Evolutionary conservation across 2,329 filamentous ascomycete genomes (phyloP), one percentile per base, ranked within the genome.

Genomic region (Lojkania enalia): DNA sequence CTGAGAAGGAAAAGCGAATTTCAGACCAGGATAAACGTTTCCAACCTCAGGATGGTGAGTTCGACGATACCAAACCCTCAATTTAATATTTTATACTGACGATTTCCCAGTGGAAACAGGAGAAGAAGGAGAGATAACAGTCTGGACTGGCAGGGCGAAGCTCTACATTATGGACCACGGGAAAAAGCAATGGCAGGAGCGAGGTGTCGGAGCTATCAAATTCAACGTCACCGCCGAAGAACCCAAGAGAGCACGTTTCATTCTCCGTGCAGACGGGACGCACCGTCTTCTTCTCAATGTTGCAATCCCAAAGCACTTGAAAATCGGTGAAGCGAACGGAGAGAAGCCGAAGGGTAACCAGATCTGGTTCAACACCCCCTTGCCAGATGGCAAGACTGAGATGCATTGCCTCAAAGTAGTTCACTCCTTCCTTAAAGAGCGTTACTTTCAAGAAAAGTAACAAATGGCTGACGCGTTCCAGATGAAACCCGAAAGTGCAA

Each of bases 251-350:
- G 80, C 86, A 18, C 86, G 92, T 31, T 81, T 97, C 54, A 81
- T 97, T 49, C 90, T 96, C 84, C 86, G 92, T 14, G 90, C 95
- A 55, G 91, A 96, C 61, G 90, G 90, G 48, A 94, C 89, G 1
- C 84, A 91, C 60, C 83, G 90, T 16, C 84, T 97, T 42, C 85
- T 96, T 50, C 76, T 97, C 39, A 97, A 97, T 71, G 89, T 87
- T 1, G 83, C 85, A 1, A 78, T 97, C 47, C 81, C 90, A 48
- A 86, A 88, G 45, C 82, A 84, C 4, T 87, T 95, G 80, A 83
- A 83, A 33, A 89, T 95, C 61, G 85, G 90, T 48, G 83, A 90
- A 51, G 63, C 72, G 3, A 66, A 71, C 30, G 81, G 81, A 37
- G 72, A 73, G 39, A 87, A 86, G 58, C 84, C 88, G 20, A 83